phyloP scores from a whole-genome alignment of 1,284 basidiomycete genomes.

The Trametes versicolor region DNA sequence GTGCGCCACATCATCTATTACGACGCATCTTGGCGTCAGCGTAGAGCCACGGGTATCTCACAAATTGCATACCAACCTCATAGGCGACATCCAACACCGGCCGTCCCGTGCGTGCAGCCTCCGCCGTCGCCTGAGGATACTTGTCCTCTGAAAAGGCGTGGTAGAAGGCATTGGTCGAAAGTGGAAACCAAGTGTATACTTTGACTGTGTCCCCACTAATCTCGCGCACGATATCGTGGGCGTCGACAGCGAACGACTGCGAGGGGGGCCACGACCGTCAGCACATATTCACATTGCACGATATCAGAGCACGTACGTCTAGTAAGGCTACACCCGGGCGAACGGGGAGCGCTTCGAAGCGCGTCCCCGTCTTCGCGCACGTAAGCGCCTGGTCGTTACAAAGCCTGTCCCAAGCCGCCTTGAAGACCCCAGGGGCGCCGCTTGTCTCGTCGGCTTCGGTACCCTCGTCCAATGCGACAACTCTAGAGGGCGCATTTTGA shows the following conservation, averaged over 20 bases:
- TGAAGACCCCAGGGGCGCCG: neutral
- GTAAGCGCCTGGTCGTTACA: constrained; percentile 6
- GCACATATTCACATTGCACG: neutral
- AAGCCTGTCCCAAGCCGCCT: constrained; percentile 10
- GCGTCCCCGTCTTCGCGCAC: constrained; percentile 16
- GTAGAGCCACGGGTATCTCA: neutral
- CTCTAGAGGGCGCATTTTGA: neutral
- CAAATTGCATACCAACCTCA: neutral
- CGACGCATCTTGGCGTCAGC: too few species aligned
- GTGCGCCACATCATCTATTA: constrained; percentile 3
- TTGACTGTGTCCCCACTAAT: constrained; percentile 13
- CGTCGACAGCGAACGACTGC: constrained; percentile 24
- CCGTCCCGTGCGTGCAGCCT: neutral
- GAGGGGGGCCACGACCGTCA: neutral
- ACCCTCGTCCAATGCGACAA: constrained; percentile 2
- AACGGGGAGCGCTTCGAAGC: neutral
- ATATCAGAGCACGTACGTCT: neutral
- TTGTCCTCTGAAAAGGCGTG: constrained; percentile 15
- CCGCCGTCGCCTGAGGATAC: constrained; percentile 2
- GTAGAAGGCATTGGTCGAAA: constrained; percentile 14
- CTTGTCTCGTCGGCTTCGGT: neutral
- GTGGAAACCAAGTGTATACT: constrained; percentile 26
- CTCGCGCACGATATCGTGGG: constrained; percentile 16
- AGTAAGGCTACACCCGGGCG: constrained; percentile 4
- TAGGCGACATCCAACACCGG: neutral